Percentiles rank a stretch among this genome's conserved stretches.
Evolutionary conservation across 768 basidiomycete species (phyloP).

Genomic region (Termitomyces sp.): DNA sequence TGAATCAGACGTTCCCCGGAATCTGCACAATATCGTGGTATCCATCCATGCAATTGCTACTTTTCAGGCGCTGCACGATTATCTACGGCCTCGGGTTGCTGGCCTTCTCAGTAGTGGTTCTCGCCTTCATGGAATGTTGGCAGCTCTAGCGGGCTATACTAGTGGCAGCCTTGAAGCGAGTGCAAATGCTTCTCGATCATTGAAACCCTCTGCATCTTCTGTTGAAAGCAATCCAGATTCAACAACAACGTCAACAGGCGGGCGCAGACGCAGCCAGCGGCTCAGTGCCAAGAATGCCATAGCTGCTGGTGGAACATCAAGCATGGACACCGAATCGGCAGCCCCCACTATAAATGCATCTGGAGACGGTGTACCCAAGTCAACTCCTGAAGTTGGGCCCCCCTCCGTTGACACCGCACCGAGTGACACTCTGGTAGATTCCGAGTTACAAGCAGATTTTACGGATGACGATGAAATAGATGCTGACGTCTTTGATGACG

Average conservation of each 20-base stretch:
- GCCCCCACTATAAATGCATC: slow-evolving; percentile 9
- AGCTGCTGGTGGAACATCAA: slow-evolving; percentile 10
- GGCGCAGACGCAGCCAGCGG: slow-evolving; percentile 76
- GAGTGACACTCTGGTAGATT: slow-evolving; percentile 59
- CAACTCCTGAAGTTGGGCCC: slow-evolving; percentile 15
- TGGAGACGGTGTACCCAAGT: slow-evolving; percentile 5
- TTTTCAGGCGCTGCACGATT: slow-evolving; percentile 95
- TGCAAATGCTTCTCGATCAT: slow-evolving; percentile 23
- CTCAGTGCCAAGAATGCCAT: slow-evolving; percentile 63
- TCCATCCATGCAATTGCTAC: slow-evolving; percentile 99
- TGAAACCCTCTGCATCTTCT: slow-evolving; percentile 25
- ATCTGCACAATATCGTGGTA: slow-evolving; percentile 85
- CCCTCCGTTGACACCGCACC: slow-evolving; percentile 36
- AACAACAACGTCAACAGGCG: slow-evolving; percentile 34
- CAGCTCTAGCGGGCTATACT: slow-evolving; percentile 76
- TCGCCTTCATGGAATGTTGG: slow-evolving; percentile 83
- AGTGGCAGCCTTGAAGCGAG: slow-evolving; percentile 38
- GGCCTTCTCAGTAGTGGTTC: slow-evolving; percentile 60
- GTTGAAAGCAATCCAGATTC: slow-evolving; percentile 19
- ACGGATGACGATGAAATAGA: slow-evolving; percentile 87
- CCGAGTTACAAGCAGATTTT: slow-evolving; percentile 68
- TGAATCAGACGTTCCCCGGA: slow-evolving; percentile 83
- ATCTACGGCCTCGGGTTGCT: slow-evolving; percentile 85
- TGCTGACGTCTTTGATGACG: slow-evolving; percentile 87
- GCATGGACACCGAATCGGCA: slow-evolving; percentile 11